Evolutionary conservation across 345 rosid species (phyloP), one percentile per base, ranked within the genome.

Genomic region (Nasturtium officinale): DNA sequence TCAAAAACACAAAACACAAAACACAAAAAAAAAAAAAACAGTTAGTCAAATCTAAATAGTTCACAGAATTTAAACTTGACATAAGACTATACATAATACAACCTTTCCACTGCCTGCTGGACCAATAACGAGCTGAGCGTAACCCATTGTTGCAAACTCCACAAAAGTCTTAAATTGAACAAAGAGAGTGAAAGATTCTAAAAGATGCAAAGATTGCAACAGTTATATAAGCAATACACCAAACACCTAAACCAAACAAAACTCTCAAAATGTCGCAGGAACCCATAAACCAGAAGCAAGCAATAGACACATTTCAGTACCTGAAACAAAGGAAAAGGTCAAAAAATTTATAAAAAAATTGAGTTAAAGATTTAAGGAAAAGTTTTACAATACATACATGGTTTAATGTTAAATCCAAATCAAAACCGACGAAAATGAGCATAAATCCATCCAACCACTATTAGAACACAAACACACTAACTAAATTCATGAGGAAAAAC

Each of bases 61-160:
- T 43, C 26, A 55, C 57, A 47, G 2, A 52, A 40, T 5, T 5
- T n/a, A n/a, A 55, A 30, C 37, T 30, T 46, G 32, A 50, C 59
- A 23, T 17, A 23, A 33, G 32, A 68, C 32, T 13, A 17, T 15
- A 21, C 0, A 21, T 2, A 35, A 33, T 18, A 70, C 65, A 72
- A 93, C 96, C 98, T 88, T 89, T 60, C 93, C 96, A 65, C 97
- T 91, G 78, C 96, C 91, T 2, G 96, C 96, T 50, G 93, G 90
- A 65, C 85, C 91, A 12, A 87, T 89, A 45, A 91, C 96, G 43
- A 89, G 89, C 71, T 91, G 97, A 16, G 96, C 93, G 20, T 89
- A 91, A 53, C 96, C 97, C 96, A 91, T 87, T 69, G 23, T 48
- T 23, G 33, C 63, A 33, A 45, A 10, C 40, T 69, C 74, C 28